A percentile compares a stretch with the other conserved stretches of the same genome.
These are phyloP conservation scores for Trypanosoma brucei DNA, from an alignment of 208 protist species.

Conservation along the genomic window DNA sequence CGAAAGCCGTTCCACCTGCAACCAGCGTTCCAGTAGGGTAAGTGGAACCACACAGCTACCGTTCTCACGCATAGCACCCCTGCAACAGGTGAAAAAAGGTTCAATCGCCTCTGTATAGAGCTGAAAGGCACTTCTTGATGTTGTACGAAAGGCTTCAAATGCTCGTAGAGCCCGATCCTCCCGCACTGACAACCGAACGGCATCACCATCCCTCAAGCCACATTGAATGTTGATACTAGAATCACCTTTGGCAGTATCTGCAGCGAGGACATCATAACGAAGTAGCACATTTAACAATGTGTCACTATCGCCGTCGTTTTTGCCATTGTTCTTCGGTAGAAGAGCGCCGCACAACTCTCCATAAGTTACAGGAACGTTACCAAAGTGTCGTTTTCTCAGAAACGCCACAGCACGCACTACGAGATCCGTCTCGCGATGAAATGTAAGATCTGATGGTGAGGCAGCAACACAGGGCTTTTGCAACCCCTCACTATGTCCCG, in stretches of 20 bases:
- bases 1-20: constrained; percentile 16
- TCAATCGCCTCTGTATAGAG: constrained; percentile 21
- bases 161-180: constrained; percentile 13
- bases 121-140: neutral
- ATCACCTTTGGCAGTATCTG: neutral
- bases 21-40: constrained; percentile 16
- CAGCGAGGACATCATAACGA: constrained; percentile 15
- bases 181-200: constrained; percentile 11
- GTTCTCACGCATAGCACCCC: neutral
- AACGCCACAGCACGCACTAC: constrained; percentile 23
- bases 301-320: neutral
- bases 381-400: constrained; percentile 17
- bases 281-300: constrained; percentile 7
- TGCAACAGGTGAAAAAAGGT: constrained; percentile 19
- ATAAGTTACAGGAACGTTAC: constrained; percentile 6
- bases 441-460: neutral
- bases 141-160: constrained; percentile 13
- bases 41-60: constrained; percentile 8
- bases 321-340: neutral
- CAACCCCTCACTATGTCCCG: neutral
- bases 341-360: constrained; percentile 12
- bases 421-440: constrained; percentile 17
- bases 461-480: neutral
- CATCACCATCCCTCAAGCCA: neutral
- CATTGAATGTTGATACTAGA: neutral